Evolutionary conservation across 192 early-diverging fungal genomes (phyloP).

Genomic region (Ambispora gerdemannii): DNA sequence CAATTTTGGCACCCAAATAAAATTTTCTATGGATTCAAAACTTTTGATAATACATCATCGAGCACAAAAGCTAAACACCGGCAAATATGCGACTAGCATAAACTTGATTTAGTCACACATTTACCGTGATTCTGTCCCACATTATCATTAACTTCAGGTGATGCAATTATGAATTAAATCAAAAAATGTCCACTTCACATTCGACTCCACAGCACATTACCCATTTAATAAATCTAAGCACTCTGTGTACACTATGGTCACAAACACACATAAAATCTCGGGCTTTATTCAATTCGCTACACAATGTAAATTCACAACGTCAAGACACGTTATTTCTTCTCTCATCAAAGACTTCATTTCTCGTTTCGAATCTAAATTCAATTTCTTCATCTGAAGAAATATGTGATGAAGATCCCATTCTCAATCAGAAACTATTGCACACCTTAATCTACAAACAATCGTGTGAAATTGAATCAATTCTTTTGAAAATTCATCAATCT

Average conservation of each 20-base stretch:
- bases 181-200: too few species aligned
- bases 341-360: neutral
- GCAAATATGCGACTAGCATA: too few species aligned
- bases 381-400: neutral
- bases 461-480: constrained; percentile 10
- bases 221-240: constrained; percentile 1
- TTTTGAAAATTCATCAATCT: constrained; percentile 2
- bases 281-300: constrained; percentile 7
- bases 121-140: too few species aligned
- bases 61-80: too few species aligned
- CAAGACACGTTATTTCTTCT: constrained; percentile 8
- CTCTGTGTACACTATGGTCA: constrained; percentile 21
- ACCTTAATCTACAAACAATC: constrained; percentile 29
- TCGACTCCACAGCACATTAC: constrained; percentile 17
- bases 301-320: constrained; percentile 19
- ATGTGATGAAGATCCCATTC: neutral
- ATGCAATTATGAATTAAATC: too few species aligned
- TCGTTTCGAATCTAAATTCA: neutral
- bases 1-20: too few species aligned
- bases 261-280: constrained; percentile 10
- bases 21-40: too few species aligned
- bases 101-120: too few species aligned
- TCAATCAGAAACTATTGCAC: neutral
- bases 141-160: too few species aligned
- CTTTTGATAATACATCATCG: too few species aligned